Evolutionary conservation across 2,329 filamentous ascomycete genomes (phyloP), one percentile per base, ranked within the genome.

Genomic region (Dactylellina drechsleri): DNA sequence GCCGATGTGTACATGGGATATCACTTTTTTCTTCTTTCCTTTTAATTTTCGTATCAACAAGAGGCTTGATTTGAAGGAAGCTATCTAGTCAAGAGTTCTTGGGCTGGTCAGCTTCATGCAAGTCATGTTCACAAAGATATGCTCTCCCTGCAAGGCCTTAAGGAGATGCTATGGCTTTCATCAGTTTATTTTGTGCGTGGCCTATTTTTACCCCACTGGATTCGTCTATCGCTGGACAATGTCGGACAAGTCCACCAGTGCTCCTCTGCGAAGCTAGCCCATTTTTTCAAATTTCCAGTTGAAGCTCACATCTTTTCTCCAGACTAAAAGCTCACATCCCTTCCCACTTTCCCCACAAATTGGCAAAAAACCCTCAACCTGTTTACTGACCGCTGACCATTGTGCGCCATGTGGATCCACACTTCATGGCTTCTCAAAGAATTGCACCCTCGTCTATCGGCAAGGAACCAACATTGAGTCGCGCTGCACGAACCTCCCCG

Each of bases 291-390:
- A 74, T 62, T 50, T 62, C 45, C 65, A 59, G 47, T 73, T 66
- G 56, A 66, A 73, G 68, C 68, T 66, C 68, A 40, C 68, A 40
- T 36, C 10, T 36, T 36, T 2, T 36, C 31, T 36, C 31, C 31
- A 36, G 31, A 36, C 31, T 36, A 36, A 36, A 36, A 36, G 31
- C 31, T 36, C 31, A 36, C 31, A 36, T 36, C 31, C 31, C 10
- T 36, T 36, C 31, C 31, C 31, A 68, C 54, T 64, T 75, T 75
- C 71, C 71, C 71, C 71, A 75, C 71, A 75, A 75, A 75, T 68
- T 58, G 58, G 71, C 71, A 75, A 75, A 75, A 75, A 75, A 62
- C 71, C 71, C 71, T 75, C 71, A 75, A 75, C 71, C 64, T 75
- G 71, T 75, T 75, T 75, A 58, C 56, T 43, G 64, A 57, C 43